Percentiles rank a stretch among this genome's conserved stretches.
phyloP scores from a whole-genome alignment of 164 flowering plant species.

The Sedum album region DNA sequence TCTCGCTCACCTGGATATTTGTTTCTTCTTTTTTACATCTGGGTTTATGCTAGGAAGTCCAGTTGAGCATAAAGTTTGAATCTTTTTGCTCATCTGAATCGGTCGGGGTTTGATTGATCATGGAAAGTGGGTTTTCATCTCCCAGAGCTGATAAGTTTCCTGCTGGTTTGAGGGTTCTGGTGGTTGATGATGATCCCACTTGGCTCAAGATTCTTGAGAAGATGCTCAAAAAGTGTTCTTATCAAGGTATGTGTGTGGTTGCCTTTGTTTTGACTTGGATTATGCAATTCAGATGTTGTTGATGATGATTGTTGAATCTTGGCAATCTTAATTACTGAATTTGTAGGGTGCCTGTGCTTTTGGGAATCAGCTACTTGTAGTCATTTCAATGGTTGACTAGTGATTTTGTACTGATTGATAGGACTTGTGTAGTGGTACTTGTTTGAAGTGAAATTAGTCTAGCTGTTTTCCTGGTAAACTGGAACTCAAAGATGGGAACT shows the following conservation, averaged over 20 bases:
- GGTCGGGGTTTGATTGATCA: constrained; percentile 1
- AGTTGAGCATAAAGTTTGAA: not conserved
- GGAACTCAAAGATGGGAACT: not conserved
- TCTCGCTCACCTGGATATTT: not conserved
- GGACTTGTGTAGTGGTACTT: too few species aligned
- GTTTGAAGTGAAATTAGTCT: not conserved
- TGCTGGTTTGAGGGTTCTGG: constrained; percentile 12
- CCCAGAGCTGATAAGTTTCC: constrained; percentile 14
- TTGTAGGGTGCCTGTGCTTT: not conserved
- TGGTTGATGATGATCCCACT: constrained; percentile 15
- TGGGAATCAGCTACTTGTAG: not conserved
- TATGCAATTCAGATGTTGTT: not conserved
- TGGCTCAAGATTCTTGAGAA: constrained; percentile 16
- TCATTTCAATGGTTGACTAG: not conserved
- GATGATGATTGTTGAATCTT: not conserved
- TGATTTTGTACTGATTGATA: not conserved
- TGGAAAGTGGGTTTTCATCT: constrained; percentile 12
- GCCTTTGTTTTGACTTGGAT: not conserved
- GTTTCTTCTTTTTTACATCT: not conserved
- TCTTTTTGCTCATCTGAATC: not conserved
- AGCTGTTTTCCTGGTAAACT: not conserved
- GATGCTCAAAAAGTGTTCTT: constrained; percentile 14
- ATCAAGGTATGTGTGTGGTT: constrained; percentile 4
- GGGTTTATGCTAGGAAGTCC: not conserved
- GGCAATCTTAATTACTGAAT: not conserved